These are phyloP conservation scores for Ophiocordyceps camponoti-leonardi DNA, from an alignment of 2,329 filamentous ascomycete species.

Conservation along the genomic window DNA sequence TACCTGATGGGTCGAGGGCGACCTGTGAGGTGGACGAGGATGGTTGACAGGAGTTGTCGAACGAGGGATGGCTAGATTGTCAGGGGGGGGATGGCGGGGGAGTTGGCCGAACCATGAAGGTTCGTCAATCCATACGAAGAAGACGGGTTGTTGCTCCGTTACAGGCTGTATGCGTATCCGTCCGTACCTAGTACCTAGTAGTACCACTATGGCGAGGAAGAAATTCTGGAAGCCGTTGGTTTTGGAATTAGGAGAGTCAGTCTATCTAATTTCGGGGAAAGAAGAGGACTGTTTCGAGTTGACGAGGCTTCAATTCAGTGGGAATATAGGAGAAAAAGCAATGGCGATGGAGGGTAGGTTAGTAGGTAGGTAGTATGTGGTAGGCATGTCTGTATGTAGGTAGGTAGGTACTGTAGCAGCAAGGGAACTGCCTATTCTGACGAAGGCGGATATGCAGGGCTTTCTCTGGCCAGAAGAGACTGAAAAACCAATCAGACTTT, in stretches of 20 bases:
- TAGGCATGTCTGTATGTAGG: neutral
- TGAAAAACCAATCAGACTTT: neutral
- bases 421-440: neutral
- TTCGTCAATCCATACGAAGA: no score
- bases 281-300: neutral
- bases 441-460: neutral
- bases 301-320: neutral
- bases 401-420: neutral
- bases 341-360: neutral
- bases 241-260: no score
- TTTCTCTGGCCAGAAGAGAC: neutral
- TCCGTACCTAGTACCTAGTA: no score
- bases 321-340: neutral
- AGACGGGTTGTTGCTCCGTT: no score
- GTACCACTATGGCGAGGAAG: no score
- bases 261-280: no score
- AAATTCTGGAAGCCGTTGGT: no score
- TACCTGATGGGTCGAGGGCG: neutral
- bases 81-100: neutral
- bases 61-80: neutral
- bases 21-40: neutral
- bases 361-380: neutral
- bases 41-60: neutral
- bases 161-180: no score
- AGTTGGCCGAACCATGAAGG: neutral